phyloP scores from a whole-genome alignment of 768 basidiomycete species.

The Amanita muscaria region DNA sequence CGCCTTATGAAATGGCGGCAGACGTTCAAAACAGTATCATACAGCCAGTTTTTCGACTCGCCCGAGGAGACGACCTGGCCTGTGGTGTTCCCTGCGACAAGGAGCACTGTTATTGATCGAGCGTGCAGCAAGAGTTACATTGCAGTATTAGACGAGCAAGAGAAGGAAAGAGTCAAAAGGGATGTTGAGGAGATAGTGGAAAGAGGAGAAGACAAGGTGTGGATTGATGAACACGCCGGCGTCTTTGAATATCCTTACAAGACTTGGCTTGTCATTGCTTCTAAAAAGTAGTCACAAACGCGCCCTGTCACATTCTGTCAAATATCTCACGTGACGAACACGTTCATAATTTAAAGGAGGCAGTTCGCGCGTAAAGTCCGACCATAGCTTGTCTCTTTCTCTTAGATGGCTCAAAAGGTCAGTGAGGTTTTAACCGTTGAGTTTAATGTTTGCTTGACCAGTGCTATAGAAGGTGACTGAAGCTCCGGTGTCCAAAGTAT shows the following conservation, averaged over 20 bases:
- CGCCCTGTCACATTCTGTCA: background rate
- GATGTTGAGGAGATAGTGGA: slow-evolving; percentile 49
- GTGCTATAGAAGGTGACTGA: slow-evolving; percentile 27
- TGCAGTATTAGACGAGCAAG: slow-evolving; percentile 55
- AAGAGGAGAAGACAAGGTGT: slow-evolving; percentile 52
- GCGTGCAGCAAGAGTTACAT: slow-evolving; percentile 84
- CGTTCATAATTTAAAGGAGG: slow-evolving; percentile 4
- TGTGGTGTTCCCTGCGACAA: slow-evolving; percentile 43
- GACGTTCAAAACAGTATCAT: slow-evolving; percentile 55
- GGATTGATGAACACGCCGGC: slow-evolving; percentile 69
- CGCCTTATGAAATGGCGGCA: slow-evolving; percentile 67
- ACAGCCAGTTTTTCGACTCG: slow-evolving; percentile 48
- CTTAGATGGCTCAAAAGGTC: slow-evolving; percentile 1
- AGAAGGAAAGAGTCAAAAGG: slow-evolving; percentile 42
- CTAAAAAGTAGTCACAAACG: slow-evolving; percentile 18
- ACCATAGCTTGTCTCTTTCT: background rate
- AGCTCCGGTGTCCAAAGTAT: slow-evolving; percentile 56
- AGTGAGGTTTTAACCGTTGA: too few species aligned
- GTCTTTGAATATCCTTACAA: slow-evolving; percentile 78
- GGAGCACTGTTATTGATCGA: slow-evolving; percentile 52
- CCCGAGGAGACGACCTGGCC: slow-evolving; percentile 49
- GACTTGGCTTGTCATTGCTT: slow-evolving; percentile 47
- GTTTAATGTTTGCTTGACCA: slow-evolving; percentile 6
- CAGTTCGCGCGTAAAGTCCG: background rate
- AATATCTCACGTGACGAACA: background rate